Conservation (phyloP, 1,284 basidiomycete species). For the Marasmius sp. region DNA sequence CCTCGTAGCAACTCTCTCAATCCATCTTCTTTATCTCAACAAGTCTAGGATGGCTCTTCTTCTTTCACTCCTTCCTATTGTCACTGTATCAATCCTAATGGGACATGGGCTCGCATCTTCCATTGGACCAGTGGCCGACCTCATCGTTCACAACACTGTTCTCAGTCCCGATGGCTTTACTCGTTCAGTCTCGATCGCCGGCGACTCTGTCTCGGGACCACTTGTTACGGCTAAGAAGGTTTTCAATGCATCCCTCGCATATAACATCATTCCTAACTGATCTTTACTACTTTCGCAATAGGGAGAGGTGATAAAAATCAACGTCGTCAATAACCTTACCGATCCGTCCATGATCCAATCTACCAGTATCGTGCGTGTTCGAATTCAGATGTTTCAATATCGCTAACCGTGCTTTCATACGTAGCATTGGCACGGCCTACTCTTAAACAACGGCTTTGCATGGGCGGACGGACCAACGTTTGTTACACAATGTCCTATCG, state of each 20-base stretch:
- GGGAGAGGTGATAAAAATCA: conserved; percentile 25
- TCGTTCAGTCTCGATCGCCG: conserved; percentile 3
- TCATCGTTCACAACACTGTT: conserved; percentile 10
- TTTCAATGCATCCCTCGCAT: not conserved
- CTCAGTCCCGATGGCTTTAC: conserved; percentile 19
- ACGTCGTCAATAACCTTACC: conserved; percentile 25
- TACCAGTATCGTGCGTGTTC: conserved; percentile 24
- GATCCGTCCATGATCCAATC: conserved; percentile 25
- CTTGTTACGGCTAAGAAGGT: conserved; percentile 15
- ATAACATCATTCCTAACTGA: not conserved
- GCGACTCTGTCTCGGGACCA: conserved; percentile 5
- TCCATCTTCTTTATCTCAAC: no score
- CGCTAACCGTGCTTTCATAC: not conserved
- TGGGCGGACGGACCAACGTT: conserved; percentile 21
- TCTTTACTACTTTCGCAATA: not conserved
- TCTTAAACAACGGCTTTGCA: conserved; percentile 17
- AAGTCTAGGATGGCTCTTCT: no score
- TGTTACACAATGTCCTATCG: conserved; percentile 39
- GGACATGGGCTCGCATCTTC: not conserved
- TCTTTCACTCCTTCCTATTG: no score
- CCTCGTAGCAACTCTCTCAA: no score
- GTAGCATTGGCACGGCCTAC: conserved; percentile 22
- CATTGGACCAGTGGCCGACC: conserved; percentile 11
- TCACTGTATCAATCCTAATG: no score
- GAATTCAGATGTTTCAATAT: not conserved